Evolutionary conservation across 176 grass and related monocot species (phyloP), one percentile per base, ranked within the genome.

Genomic region (Oryza australiensis): DNA sequence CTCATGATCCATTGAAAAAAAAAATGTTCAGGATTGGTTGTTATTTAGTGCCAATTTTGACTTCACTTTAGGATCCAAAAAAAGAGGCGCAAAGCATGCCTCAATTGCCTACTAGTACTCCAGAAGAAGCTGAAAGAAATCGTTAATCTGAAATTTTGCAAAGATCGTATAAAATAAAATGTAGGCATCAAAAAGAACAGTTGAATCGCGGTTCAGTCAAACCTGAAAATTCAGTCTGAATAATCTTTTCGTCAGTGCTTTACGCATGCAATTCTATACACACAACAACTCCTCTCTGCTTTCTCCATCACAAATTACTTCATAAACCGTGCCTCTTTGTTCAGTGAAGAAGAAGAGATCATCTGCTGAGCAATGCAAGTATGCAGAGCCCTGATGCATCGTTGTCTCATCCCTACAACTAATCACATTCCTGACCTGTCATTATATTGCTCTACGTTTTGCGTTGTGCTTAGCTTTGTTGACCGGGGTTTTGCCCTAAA

Each of bases 401-500:
- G 9, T 46, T 81, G 63, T 81, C 77, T 62, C 26, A 23, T n/a
- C 70, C 62, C 62, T 74, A 37, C n/a, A 74, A 42, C 66, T 57
- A 59, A 66, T 26, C n/a, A 32, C 30, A 48, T 70, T 75, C 68
- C 7, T 66, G 12, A 24, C 11, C 10, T 60, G 77, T 33, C 72
- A 26, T 37, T 26, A 53, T 13, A 55, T 55, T 55, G 51, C 43
- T 53, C 66, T 26, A 9, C 27, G 64, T 64, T 42, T 34, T 34
- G 62, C n/a, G 55, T 60, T 60, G 55, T 60, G 55, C 20, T 60
- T 72, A 77, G 57, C 73, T 86, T 89, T 77, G 4, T 77, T 81
- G 66, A 72, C 86, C 0, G 49, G 51, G 28, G n/a, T 37, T 76
- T 57, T 57, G 8, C 53, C 45, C 62, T 13, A 81, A 81, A 81